A percentile compares a stretch with the other conserved stretches of the same genome.
Evolutionary conservation across 805 yeast genomes (phyloP).

Genomic region (Saccharomycopsis sp.): DNA sequence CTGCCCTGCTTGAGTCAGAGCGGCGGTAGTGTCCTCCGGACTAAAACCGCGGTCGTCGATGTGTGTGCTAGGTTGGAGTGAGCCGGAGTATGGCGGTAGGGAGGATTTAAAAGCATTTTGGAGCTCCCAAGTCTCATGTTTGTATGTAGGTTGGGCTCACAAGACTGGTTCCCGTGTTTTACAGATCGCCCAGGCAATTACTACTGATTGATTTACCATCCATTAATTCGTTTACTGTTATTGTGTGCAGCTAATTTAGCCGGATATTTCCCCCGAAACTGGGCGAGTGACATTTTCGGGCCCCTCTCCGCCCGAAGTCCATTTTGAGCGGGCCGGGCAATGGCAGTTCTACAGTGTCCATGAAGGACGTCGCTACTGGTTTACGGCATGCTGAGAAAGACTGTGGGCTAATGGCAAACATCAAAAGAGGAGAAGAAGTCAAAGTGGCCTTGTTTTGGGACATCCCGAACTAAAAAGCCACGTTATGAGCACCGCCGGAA

Average conservation of each 20-base stretch:
- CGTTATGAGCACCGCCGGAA: not conserved
- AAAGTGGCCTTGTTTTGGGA: not conserved
- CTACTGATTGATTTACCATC: not conserved
- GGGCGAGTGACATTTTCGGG: not conserved
- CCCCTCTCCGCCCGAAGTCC: not conserved
- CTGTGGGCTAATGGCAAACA: not conserved
- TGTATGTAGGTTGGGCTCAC: not conserved
- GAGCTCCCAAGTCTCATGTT: not conserved
- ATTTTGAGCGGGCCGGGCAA: not conserved
- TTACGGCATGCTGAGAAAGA: no score
- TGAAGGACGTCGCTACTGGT: not conserved
- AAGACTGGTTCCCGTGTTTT: not conserved
- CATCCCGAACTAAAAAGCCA: not conserved
- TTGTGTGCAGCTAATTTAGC: no score
- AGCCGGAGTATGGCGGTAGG: no score
- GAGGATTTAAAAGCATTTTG: not conserved
- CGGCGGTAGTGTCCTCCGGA: no score
- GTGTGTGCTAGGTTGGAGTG: not conserved
- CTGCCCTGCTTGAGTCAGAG: no score
- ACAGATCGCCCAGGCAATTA: not conserved
- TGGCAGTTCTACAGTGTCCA: not conserved
- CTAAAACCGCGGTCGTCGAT: no score
- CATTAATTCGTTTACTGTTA: not conserved
- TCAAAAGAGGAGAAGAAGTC: not conserved
- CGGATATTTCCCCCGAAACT: not conserved